phyloP scores from a whole-genome alignment of 1,139 yeast genomes.

The Dujonia santamariae region DNA sequence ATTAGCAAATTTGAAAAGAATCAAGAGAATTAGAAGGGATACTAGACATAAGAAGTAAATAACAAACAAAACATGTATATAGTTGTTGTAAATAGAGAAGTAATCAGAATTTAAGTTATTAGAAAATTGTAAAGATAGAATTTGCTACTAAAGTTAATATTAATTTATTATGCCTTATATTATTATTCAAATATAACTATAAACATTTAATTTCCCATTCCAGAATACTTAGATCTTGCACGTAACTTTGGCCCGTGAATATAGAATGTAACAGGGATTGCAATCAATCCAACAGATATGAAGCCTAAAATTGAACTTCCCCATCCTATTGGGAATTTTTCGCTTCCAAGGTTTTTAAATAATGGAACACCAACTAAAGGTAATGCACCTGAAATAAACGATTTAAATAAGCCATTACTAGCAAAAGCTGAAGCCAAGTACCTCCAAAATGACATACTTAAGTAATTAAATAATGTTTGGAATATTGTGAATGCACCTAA shows the following conservation, averaged over 20 bases:
- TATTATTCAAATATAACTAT: too few relatives aligned
- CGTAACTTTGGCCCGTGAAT: constrained; percentile 48
- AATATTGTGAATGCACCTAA: constrained; percentile 37
- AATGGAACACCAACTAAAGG: constrained; percentile 58
- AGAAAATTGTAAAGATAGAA: too few relatives aligned
- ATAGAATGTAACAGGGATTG: constrained; percentile 46
- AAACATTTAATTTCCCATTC: too few relatives aligned
- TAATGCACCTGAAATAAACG: constrained; percentile 57
- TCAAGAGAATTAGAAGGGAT: constrained; percentile 7
- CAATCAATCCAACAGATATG: constrained; percentile 37
- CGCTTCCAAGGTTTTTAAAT: constrained; percentile 42
- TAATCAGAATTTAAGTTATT: too few relatives aligned
- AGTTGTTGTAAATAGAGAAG: neutral
- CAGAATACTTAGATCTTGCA: constrained; percentile 39
- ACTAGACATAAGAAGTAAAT: neutral
- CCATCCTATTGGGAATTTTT: constrained; percentile 54
- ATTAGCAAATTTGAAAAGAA: constrained; percentile 39
- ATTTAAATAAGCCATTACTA: constrained; percentile 50
- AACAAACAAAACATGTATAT: too few relatives aligned
- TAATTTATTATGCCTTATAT: too few relatives aligned
- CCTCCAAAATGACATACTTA: constrained; percentile 29
- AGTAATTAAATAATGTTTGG: constrained; percentile 21
- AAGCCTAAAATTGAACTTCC: constrained; percentile 50
- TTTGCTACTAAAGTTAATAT: too few relatives aligned
- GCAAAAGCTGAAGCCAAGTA: constrained; percentile 60